Evolutionary conservation across 2,329 filamentous ascomycete species (phyloP).

Genomic region (Diaporthe amygdali): DNA sequence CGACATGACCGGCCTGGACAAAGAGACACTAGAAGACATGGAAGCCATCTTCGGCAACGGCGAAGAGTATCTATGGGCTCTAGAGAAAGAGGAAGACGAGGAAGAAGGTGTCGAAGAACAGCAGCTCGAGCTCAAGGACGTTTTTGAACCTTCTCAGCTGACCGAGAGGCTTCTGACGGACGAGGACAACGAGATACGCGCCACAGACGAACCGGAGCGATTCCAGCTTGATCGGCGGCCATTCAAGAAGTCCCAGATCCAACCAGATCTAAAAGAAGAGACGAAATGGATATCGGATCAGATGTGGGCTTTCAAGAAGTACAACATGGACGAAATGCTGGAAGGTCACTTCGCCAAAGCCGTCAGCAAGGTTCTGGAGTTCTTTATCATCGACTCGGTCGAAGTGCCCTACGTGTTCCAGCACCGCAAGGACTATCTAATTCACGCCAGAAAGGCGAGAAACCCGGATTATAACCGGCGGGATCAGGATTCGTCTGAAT

Average conservation of each 20-base stretch:
- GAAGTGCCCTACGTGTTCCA: conserved; percentile 98
- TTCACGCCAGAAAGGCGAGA: conserved; percentile 78
- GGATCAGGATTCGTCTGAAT: conserved; percentile 74
- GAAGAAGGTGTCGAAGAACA: conserved; percentile 83
- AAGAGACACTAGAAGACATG: conserved; percentile 94
- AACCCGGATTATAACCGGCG: conserved; percentile 62
- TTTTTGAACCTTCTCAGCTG: conserved; percentile 95
- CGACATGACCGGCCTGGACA: conserved; percentile 85
- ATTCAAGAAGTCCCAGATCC: conserved; percentile 82
- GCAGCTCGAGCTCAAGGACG: conserved; percentile 91
- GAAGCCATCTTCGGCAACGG: conserved; percentile 94
- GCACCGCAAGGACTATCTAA: conserved; percentile 96
- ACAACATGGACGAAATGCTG: conserved; percentile 65
- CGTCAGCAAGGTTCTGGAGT: conserved; percentile 90
- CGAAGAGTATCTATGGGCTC: conserved; percentile 93
- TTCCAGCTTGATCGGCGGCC: conserved; percentile 90
- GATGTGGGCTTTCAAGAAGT: conserved; percentile 85
- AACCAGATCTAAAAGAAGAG: conserved; percentile 78
- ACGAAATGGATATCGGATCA: conserved; percentile 89
- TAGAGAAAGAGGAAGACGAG: conserved; percentile 86
- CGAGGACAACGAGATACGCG: conserved; percentile 89
- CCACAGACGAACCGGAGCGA: conserved; percentile 88
- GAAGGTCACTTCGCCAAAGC: conserved; percentile 85
- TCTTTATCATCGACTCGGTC: conserved; percentile 91
- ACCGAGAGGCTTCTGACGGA: conserved; percentile 95